Conservation (phyloP, 768 basidiomycete genomes). For the Pholiota microspora region DNA sequence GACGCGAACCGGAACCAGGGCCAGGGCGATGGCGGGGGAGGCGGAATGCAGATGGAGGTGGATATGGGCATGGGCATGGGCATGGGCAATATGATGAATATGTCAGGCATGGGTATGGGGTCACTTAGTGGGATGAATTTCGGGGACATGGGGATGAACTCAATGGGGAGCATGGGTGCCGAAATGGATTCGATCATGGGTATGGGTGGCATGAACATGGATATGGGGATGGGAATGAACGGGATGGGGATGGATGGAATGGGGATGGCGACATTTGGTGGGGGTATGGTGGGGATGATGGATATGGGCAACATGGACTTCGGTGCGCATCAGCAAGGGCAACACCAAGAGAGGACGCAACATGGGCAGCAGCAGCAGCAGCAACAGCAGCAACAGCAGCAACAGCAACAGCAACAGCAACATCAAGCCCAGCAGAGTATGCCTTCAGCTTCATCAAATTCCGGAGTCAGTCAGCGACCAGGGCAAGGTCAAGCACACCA, state of each 20-base stretch:
- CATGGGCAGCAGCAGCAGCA: constrained; percentile 6
- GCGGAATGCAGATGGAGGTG: constrained; percentile 5
- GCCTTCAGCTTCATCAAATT: background rate
- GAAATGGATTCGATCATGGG: constrained; percentile 8
- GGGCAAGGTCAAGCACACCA: background rate
- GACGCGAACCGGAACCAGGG: background rate
- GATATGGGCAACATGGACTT: constrained; percentile 16
- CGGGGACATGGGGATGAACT: constrained; percentile 1
- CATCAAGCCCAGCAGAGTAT: constrained; percentile 5
- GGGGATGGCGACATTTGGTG: constrained; percentile 1
- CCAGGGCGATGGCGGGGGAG: background rate
- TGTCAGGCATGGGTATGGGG: constrained; percentile 5
- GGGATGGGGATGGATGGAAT: constrained; percentile 9
- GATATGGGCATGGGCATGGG: constrained; percentile 16
- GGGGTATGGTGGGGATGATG: constrained; percentile 15
- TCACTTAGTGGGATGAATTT: constrained; percentile 8
- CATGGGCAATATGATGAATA: constrained; percentile 7
- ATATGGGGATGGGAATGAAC: constrained; percentile 10
- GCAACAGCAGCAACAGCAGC: constrained; percentile 2
- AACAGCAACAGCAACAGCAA: constrained; percentile 10
- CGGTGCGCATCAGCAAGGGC: constrained; percentile 8
- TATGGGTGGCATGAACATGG: constrained; percentile 11
- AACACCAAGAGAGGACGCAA: constrained; percentile 8
- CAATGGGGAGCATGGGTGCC: constrained; percentile 7
- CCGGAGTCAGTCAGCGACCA: background rate